A percentile compares a stretch with the other conserved stretches of the same genome.
These are phyloP conservation scores for Quercus robur DNA, from an alignment of 306 rosid species.

Conservation along the genomic window DNA sequence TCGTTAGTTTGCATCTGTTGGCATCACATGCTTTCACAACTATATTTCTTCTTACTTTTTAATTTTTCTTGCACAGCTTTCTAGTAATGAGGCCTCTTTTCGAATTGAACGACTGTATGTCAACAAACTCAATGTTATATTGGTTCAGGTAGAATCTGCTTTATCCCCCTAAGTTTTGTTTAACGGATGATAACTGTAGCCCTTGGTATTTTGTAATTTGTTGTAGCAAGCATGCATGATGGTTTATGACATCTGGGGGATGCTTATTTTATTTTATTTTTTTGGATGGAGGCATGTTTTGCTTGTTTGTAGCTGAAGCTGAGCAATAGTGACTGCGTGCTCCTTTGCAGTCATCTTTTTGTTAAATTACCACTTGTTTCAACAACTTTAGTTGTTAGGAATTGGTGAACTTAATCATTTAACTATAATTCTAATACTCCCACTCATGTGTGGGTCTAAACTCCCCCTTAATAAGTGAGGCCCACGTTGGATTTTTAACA, in stretches of 20 bases:
- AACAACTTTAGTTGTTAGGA: no score
- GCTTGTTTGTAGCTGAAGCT: background rate
- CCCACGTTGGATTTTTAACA: no score
- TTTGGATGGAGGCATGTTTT: background rate
- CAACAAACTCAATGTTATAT: conserved; percentile 92
- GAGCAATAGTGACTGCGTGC: background rate
- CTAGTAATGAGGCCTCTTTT: conserved; percentile 84
- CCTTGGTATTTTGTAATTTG: background rate
- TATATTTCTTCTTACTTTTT: conserved; percentile 7
- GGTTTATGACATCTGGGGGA: background rate
- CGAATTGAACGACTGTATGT: conserved; percentile 89
- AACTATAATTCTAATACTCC: no score
- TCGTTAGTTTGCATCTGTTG: background rate
- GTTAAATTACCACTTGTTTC: no score
- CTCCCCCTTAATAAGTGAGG: no score
- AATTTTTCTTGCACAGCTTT: conserved; percentile 50
- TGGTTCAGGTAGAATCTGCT: conserved; percentile 74
- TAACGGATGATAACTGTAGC: background rate
- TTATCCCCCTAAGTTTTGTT: background rate
- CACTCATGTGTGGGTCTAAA: no score
- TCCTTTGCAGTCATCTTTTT: background rate
- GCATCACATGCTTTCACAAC: background rate
- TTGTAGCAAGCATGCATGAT: background rate
- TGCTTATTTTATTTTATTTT: background rate
- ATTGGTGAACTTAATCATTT: no score